phyloP scores from a whole-genome alignment of 2,329 filamentous ascomycete genomes.

The Fusarium odoratissimum region DNA sequence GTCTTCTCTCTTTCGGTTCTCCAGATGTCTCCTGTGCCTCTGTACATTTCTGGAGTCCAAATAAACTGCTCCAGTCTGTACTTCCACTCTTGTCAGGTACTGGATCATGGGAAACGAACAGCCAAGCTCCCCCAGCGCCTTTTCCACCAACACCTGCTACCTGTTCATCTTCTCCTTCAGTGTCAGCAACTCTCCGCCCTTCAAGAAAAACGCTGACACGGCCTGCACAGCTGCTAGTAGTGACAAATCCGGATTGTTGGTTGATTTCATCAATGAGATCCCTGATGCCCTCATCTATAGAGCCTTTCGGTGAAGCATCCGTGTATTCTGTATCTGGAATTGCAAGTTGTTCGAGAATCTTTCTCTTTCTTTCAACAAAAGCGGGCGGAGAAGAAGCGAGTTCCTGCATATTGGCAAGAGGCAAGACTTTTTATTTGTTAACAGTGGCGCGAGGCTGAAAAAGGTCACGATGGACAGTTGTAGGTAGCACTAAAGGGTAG shows the following conservation, averaged over 20 bases:
- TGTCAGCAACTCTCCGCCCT: constrained; percentile 64
- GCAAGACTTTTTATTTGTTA: constrained; percentile 35
- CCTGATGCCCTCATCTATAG: constrained; percentile 82
- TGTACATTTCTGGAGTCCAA: constrained; percentile 45
- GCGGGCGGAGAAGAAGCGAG: constrained; percentile 48
- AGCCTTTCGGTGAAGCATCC: constrained; percentile 90
- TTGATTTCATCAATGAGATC: constrained; percentile 85
- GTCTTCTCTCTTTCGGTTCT: constrained; percentile 53
- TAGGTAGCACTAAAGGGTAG: constrained; percentile 14
- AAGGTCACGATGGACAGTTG: constrained; percentile 23
- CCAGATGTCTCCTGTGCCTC: constrained; percentile 38
- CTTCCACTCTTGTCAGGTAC: constrained; percentile 53
- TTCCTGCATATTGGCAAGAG: constrained; percentile 43
- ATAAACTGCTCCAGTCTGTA: constrained; percentile 47
- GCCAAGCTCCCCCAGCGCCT: constrained; percentile 84
- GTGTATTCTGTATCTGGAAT: constrained; percentile 77
- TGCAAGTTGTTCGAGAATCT: constrained; percentile 77
- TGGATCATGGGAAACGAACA: constrained; percentile 88
- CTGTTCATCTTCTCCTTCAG: constrained; percentile 42
- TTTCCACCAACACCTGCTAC: constrained; percentile 81
- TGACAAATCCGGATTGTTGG: constrained; percentile 77
- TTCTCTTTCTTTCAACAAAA: constrained; percentile 74
- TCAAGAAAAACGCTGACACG: constrained; percentile 90
- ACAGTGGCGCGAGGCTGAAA: constrained; percentile 41
- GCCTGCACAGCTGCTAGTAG: constrained; percentile 93